Conservation (phyloP, 495 filamentous ascomycete genomes). For the Lasiosphaeria miniovina region DNA sequence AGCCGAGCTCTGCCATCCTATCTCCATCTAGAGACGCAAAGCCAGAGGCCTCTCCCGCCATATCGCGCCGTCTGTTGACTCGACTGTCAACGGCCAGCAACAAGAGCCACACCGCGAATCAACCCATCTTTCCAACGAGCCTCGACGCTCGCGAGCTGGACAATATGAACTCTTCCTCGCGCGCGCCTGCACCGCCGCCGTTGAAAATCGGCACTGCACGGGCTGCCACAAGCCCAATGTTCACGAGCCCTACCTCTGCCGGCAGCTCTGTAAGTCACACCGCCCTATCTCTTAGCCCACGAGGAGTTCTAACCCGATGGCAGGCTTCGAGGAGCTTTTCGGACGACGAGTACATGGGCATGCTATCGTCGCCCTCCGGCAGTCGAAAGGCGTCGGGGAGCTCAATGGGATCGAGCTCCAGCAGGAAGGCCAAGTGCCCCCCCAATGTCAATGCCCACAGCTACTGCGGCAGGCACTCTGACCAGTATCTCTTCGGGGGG, state of each 20-base stretch:
- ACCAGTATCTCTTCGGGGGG: constrained; percentile 33
- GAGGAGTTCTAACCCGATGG: background rate
- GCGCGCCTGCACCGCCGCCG: constrained; percentile 8
- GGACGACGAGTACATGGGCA: constrained; percentile 7
- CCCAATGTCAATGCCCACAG: constrained; percentile 34
- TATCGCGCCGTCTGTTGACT: background rate
- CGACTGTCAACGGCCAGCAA: background rate
- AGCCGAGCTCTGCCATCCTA: too few relatives aligned
- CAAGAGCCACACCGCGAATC: too few relatives aligned
- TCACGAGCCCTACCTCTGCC: background rate
- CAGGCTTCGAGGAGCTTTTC: constrained; percentile 14
- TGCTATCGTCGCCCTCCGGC: constrained; percentile 1
- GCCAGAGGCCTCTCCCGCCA: background rate
- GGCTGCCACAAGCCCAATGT: constrained; percentile 2
- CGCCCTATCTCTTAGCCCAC: background rate
- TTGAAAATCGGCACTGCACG: constrained; percentile 3
- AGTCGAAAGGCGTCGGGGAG: constrained; percentile 15
- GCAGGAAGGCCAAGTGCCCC: constrained; percentile 5
- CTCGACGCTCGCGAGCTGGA: background rate
- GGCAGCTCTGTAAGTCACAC: constrained; percentile 4
- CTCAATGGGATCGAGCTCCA: constrained; percentile 1
- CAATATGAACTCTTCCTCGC: constrained; percentile 9
- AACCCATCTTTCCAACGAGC: too few relatives aligned
- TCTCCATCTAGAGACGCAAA: background rate
- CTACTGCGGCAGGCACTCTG: constrained; percentile 35